Conservation (phyloP, 1,284 basidiomycete species). For the Bondarzewia mesenterica region DNA sequence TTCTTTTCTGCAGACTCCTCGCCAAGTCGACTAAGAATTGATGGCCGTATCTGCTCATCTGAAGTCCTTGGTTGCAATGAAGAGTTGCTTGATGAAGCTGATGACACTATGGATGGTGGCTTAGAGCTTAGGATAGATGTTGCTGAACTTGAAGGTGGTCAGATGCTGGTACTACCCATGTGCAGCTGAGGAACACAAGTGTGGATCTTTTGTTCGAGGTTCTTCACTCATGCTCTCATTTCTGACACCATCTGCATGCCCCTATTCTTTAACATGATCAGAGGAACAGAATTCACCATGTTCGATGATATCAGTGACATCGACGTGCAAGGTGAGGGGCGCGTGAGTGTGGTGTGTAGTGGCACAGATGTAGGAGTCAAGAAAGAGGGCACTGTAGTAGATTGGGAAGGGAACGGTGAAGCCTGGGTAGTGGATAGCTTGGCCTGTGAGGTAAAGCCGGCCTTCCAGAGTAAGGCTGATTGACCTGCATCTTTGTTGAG, state of each 20-base stretch:
- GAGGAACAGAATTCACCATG: slow-evolving; percentile 24
- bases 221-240: slow-evolving; percentile 73
- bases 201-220: slow-evolving; percentile 77
- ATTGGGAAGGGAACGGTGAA: slow-evolving; percentile 41
- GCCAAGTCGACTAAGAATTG: slow-evolving; percentile 21
- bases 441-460: slow-evolving; percentile 39
- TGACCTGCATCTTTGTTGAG: slow-evolving; percentile 31
- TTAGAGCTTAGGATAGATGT: slow-evolving; percentile 18
- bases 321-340: slow-evolving; percentile 35
- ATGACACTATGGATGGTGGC: slow-evolving; percentile 13
- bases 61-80: slow-evolving; percentile 16
- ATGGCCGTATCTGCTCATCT: slow-evolving; percentile 17
- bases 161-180: slow-evolving; percentile 56
- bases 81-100: slow-evolving; percentile 19
- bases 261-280: slow-evolving; percentile 54
- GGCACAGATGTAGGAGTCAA: slow-evolving; percentile 36
- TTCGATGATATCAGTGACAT: slow-evolving; percentile 34
- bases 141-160: slow-evolving; percentile 31
- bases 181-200: slow-evolving; percentile 74
- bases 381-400: slow-evolving; percentile 43
- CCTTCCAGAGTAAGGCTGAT: slow-evolving; percentile 40
- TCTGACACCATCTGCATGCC: slow-evolving; percentile 86
- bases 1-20: slow-evolving; percentile 23
- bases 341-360: slow-evolving; percentile 36
- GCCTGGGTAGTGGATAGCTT: slow-evolving; percentile 34